Conservation (phyloP, 148 eudicot genomes). For the Pharnaceum exiguum region DNA sequence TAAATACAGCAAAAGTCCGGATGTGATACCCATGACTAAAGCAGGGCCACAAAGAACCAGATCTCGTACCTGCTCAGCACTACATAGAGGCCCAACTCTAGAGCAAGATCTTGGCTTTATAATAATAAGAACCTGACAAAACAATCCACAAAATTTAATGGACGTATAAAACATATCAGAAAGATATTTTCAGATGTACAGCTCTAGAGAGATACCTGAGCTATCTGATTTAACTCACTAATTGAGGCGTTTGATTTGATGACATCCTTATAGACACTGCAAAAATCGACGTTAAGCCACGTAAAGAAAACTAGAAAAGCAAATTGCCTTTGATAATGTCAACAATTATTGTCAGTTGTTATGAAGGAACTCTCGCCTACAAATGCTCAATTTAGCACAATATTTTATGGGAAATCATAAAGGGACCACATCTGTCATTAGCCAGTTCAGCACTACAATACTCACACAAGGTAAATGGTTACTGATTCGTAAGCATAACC, state of each 20-base stretch:
- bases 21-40: background rate
- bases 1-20: background rate
- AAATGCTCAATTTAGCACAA: too few species aligned
- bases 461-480: too few species aligned
- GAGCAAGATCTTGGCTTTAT: constrained; percentile 78
- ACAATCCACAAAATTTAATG: background rate
- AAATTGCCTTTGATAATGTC: background rate
- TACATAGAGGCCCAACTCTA: constrained; percentile 87
- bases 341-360: too few species aligned
- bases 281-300: too few species aligned
- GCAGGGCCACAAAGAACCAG: background rate
- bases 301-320: constrained; percentile 6
- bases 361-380: too few species aligned
- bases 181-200: background rate
- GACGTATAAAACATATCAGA: background rate
- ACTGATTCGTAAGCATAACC: too few species aligned
- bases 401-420: too few species aligned
- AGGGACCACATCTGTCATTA: too few species aligned
- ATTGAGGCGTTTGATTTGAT: constrained; percentile 72
- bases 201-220: constrained; percentile 52
- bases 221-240: constrained; percentile 81
- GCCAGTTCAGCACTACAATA: too few species aligned
- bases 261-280: constrained; percentile 82
- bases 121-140: constrained; percentile 66
- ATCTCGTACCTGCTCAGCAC: constrained; percentile 73